Evolutionary conservation across 495 filamentous ascomycete genomes (phyloP).

Genomic region (Aspergillus haitiensis): DNA sequence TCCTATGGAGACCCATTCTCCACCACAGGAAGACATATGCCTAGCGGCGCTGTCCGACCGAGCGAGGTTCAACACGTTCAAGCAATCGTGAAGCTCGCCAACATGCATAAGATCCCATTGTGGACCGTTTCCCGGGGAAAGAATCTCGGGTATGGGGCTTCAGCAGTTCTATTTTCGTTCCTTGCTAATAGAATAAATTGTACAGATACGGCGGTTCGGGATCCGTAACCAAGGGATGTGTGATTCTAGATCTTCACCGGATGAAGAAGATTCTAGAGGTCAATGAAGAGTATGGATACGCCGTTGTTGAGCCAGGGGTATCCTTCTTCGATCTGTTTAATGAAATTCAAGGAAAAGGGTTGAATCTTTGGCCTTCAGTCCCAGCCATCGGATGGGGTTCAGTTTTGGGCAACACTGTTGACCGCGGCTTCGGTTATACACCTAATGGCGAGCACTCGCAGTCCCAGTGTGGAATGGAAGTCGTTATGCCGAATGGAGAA

Average conservation of each 20-base stretch:
- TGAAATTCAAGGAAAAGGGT: conserved; percentile 37
- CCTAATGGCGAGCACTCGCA: conserved; percentile 49
- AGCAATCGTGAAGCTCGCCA: conserved; percentile 44
- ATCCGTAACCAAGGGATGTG: conserved; percentile 53
- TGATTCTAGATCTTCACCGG: conserved; percentile 53
- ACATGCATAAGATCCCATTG: conserved; percentile 51
- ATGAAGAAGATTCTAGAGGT: conserved; percentile 58
- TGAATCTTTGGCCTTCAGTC: conserved; percentile 34
- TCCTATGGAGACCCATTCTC: conserved; percentile 6
- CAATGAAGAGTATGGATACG: conserved; percentile 51
- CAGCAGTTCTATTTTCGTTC: no score
- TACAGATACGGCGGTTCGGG: conserved; percentile 57
- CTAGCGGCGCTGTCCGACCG: conserved; percentile 42
- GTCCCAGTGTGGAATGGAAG: conserved; percentile 50
- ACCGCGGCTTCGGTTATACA: conserved; percentile 60
- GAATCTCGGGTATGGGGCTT: conserved; percentile 43
- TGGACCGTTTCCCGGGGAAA: conserved; percentile 55
- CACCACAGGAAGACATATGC: neutral
- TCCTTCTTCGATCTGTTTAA: conserved; percentile 56
- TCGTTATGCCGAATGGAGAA: conserved; percentile 58
- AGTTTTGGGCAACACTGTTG: conserved; percentile 56
- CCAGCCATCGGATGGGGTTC: conserved; percentile 60
- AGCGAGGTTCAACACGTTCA: conserved; percentile 49
- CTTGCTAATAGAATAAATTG: neutral
- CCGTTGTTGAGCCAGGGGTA: conserved; percentile 60